Conservation (phyloP, 129 eudicot species). For the Arctium minus region DNA sequence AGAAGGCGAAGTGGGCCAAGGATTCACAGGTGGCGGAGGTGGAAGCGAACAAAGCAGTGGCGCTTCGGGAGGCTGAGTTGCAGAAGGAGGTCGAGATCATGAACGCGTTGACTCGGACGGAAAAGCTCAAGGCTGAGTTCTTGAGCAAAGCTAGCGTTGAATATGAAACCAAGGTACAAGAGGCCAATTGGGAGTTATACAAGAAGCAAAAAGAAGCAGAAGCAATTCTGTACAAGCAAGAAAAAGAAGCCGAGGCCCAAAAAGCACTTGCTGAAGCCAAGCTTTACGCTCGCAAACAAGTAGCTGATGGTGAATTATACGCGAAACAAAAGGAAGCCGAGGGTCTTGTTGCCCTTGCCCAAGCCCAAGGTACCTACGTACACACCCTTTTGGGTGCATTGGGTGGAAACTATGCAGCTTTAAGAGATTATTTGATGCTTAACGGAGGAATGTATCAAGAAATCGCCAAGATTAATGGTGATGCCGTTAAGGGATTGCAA, state of each 20-base stretch:
- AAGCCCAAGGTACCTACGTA: constrained; percentile 38
- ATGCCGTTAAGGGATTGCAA: constrained; percentile 34
- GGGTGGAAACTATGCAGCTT: constrained; percentile 26
- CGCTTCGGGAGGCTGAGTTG: constrained; percentile 32
- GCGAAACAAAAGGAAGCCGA: constrained; percentile 36
- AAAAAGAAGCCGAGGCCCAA: constrained; percentile 28
- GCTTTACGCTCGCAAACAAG: constrained; percentile 18
- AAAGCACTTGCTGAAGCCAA: constrained; percentile 30
- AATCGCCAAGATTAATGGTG: constrained; percentile 34
- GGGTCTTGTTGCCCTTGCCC: constrained; percentile 23
- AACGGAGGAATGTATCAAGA: constrained; percentile 33
- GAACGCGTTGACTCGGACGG: constrained; percentile 20
- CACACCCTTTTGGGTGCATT: constrained; percentile 29
- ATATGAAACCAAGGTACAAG: constrained; percentile 38
- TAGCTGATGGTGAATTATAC: constrained; percentile 33
- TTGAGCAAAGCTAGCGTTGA: constrained; percentile 37
- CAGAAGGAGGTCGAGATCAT: constrained; percentile 36
- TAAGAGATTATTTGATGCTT: constrained; percentile 35
- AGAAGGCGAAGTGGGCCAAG: constrained; percentile 35
- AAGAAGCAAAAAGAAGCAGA: constrained; percentile 34
- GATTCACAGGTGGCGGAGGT: constrained; percentile 30
- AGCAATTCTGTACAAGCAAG: constrained; percentile 19
- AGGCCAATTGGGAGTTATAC: constrained; percentile 26
- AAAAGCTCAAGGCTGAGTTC: constrained; percentile 22
- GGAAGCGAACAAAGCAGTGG: constrained; percentile 34